Evolutionary conservation across 2,329 filamentous ascomycete species (phyloP), one percentile per base, ranked within the genome.

Genomic region (Ophiostoma sp.): DNA sequence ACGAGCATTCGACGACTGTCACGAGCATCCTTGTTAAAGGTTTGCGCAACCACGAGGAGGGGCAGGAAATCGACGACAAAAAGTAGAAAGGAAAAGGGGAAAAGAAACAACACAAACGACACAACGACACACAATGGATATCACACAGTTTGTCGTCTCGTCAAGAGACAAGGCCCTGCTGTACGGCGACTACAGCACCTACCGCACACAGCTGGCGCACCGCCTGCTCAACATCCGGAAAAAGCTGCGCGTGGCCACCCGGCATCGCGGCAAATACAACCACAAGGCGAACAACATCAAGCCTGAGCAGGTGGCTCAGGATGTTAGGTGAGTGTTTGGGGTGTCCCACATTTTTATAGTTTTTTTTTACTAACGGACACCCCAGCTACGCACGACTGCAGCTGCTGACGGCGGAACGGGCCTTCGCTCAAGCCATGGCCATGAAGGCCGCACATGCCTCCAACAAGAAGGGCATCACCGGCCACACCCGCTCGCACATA

Each of bases 381-480:
- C 75, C 72, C 19, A 97, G 93, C 82, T 93, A 91, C 82, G 88
- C 91, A 68, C 87, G 92, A 77, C 86, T 98, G n/a, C 86, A 95
- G 42, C 87, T 99, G 73, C 89, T 98, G 79, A 93, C 90, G 52
- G 91, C 95, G 75, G 96, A 99, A 84, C 89, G 96, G 76, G 93
- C 95, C 70, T 98, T 94, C 93, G 95, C 96, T 50, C 92, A 97
- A 82, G 95, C 95, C 73, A 97, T 98, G 94, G 90, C 92, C 80
- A 94, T 98, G 87, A 98, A 97, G 83, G 89, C 93, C 3, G 85
- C 89, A 25, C 93, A 97, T 80, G 89, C 93, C 52, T 88, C 92
- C 78, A 93, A 96, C 78, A 90, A 91, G 75, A 93, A 93, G 81
- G 91, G 91, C 69, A 92, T 97, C 76, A 89, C 91, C 36, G 92